Conservation (phyloP, 768 basidiomycete species). For the Termitomyces sp. region DNA sequence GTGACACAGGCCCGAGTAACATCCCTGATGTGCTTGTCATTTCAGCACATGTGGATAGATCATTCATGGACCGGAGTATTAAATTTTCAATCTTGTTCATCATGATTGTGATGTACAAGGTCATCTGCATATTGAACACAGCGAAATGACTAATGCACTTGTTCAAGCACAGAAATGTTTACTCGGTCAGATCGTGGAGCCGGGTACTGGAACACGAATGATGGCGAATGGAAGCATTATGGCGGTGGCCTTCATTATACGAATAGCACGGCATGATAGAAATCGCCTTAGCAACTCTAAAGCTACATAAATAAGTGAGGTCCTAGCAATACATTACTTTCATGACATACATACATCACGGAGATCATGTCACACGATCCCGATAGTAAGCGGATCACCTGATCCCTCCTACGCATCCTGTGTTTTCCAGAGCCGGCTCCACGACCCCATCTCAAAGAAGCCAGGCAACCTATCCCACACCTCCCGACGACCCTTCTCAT, state of each 20-base stretch:
- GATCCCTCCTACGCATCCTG: slow-evolving; percentile 15
- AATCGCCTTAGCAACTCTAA: not conserved
- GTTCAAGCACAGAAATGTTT: not conserved
- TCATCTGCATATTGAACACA: not conserved
- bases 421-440: slow-evolving; percentile 26
- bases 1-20: too few species aligned
- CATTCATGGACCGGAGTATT: not conserved
- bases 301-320: not conserved
- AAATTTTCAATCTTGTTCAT: not conserved
- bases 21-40: not conserved
- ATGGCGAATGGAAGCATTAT: not conserved
- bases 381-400: not conserved
- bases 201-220: too few species aligned
- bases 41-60: not conserved
- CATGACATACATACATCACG: not conserved
- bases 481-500: slow-evolving; percentile 27
- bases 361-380: not conserved
- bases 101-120: not conserved
- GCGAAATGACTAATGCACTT: not conserved
- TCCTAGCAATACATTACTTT: not conserved
- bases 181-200: not conserved
- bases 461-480: slow-evolving; percentile 35
- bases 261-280: not conserved
- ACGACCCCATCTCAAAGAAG: slow-evolving; percentile 31
- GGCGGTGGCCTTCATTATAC: not conserved